Evolutionary conservation across 2,329 filamentous ascomycete genomes (phyloP).

Genomic region (Colletotrichum sp.): DNA sequence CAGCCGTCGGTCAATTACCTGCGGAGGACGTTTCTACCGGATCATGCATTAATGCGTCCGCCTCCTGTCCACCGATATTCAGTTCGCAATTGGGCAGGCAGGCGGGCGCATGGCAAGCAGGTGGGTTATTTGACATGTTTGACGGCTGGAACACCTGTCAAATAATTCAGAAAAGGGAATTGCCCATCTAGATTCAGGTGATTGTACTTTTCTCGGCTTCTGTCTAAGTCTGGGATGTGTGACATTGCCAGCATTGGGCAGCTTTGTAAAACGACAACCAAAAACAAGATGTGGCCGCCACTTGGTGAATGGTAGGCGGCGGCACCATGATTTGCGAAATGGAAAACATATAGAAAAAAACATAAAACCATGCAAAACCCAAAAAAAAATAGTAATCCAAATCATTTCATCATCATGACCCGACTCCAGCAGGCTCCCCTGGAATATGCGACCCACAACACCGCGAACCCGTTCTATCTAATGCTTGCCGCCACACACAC

Average conservation of each 20-base stretch:
- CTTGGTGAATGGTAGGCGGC: not conserved
- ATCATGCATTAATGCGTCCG: constrained; percentile 12
- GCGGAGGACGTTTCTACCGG: not conserved
- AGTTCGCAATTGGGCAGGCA: not conserved
- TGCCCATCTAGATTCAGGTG: not conserved
- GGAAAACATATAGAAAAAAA: not conserved
- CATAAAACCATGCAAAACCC: not conserved
- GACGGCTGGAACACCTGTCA: constrained; percentile 6
- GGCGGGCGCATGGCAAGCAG: not conserved
- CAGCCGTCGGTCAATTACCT: not conserved
- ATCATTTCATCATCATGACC: constrained; percentile 1
- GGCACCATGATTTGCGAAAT: not conserved
- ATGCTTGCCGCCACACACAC: not conserved
- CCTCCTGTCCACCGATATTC: not conserved
- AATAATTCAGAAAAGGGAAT: not conserved
- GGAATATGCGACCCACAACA: not conserved
- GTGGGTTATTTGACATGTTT: not conserved
- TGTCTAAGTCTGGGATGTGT: not conserved
- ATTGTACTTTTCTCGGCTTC: not conserved
- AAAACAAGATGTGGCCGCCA: not conserved
- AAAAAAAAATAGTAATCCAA: not conserved
- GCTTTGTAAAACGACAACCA: not conserved
- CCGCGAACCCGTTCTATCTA: not conserved
- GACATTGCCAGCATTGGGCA: not conserved
- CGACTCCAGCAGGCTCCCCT: constrained; percentile 17